Base-by-base conservation (phyloP, 2,329 filamentous ascomycete genomes). In the Aspergillus pseudonomiae region DNA sequence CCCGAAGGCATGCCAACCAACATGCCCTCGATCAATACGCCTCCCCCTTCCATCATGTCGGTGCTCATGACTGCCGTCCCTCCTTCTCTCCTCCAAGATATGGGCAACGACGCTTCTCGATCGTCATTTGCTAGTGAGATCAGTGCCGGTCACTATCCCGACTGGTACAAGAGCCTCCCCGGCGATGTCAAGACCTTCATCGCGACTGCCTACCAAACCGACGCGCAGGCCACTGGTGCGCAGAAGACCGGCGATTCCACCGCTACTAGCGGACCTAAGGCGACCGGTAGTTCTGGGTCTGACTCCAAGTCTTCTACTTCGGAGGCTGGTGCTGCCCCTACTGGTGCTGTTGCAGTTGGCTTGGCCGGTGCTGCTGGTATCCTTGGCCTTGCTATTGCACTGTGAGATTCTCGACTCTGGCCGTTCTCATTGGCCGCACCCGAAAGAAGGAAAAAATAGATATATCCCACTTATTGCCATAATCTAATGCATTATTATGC, bases 21-120 rank as follows among this genome's bases (percentile, higher is more conserved):
- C 6, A 26, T 62, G 19, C 61, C 52, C 5, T 32, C 52, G 11
- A 39, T 55, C 52, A n/a, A 55, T 1, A 11, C n/a, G 32, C 57
- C 46, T 6, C 71, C 72, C 4, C 34, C 64, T 10, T 72, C 72
- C n/a, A 68, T 75, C 58, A 39, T 70, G 39, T 61, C 65, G 6
- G 68, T 70, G 14, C 64, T 75, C 41, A 63, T 64, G 57, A 74
- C 73, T 6, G 73, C 70, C 12, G 56, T 76, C 6, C 75, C 75
- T 0, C 41, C 59, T n/a, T 71, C 70, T 2, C 69, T 67, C 14
- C 41, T 73, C 7, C 60, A 61, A 0, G 53, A 71, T n/a, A 24
- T 76, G 11, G 34, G 62, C 10, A 66, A 73, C 56, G 66, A 68
- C 5, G 48, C 63, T 5, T 65, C 64, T 19, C 62, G 61, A 24